These are phyloP conservation scores for Vanrija humicola DNA, from an alignment of 1,284 basidiomycete species.

Conservation along the genomic window DNA sequence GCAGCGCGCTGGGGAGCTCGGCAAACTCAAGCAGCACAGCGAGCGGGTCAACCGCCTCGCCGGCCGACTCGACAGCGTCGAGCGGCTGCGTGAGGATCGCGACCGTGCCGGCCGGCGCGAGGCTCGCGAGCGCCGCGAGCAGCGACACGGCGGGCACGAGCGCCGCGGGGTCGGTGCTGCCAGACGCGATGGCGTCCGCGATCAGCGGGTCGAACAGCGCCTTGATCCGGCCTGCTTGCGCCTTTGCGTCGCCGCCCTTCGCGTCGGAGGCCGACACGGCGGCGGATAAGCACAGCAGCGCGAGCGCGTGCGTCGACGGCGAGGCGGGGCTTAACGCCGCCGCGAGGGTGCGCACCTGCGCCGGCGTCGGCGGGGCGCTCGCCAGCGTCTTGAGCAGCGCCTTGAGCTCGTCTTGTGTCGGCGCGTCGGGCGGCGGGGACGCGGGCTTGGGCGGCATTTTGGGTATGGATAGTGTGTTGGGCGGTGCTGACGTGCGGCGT, in stretches of 20 bases:
- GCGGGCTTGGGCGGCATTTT: too few species aligned
- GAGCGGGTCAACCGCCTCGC: constrained; percentile 21
- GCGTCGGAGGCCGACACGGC: constrained; percentile 4
- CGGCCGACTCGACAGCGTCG: constrained; percentile 5
- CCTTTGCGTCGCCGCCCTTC: neutral
- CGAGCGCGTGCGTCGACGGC: constrained; percentile 4
- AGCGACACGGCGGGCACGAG: constrained; percentile 20
- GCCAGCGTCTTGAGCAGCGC: constrained; percentile 6
- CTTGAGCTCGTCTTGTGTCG: constrained; percentile 4
- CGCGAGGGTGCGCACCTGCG: neutral
- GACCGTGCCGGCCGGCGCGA: constrained; percentile 21
- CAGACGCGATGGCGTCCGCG: constrained; percentile 3
- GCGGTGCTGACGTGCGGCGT: neutral
- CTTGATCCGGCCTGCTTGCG: constrained; percentile 6
- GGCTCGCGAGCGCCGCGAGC: constrained; percentile 28
- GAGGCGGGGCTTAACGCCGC: neutral
- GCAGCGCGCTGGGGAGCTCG: constrained; percentile 37
- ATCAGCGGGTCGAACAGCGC: constrained; percentile 11
- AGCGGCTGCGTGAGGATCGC: constrained; percentile 24
- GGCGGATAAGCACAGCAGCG: constrained; percentile 8
- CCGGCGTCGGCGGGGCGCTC: neutral
- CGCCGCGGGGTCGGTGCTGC: constrained; percentile 1
- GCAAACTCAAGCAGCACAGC: constrained; percentile 38
- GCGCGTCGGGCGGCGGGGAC: too few species aligned
- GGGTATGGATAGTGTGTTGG: too few species aligned